These are phyloP conservation scores for Aureobasidium zeae DNA, from an alignment of 2,329 filamentous ascomycete species.

Conservation along the genomic window DNA sequence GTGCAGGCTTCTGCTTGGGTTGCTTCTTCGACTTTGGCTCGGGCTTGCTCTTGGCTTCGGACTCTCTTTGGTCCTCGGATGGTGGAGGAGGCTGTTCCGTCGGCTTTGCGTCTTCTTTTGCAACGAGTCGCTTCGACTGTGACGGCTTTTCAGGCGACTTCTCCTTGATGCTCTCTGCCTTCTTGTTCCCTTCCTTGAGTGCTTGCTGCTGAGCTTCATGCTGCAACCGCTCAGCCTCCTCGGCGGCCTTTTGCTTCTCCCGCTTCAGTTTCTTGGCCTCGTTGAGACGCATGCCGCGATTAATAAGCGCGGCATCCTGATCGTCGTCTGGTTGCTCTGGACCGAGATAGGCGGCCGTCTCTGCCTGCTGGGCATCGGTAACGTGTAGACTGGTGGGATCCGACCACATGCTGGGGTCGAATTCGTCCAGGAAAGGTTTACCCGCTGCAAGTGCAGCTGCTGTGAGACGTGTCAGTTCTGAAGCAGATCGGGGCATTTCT, in stretches of 20 bases:
- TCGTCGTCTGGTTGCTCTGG: slow-evolving; percentile 23
- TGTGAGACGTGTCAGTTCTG: slow-evolving; percentile 35
- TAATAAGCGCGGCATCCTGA: slow-evolving; percentile 53
- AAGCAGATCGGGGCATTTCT: slow-evolving; percentile 24
- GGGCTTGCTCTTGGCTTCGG: not conserved
- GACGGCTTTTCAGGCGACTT: slow-evolving; percentile 1
- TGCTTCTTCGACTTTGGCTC: slow-evolving; percentile 6
- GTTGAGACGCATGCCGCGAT: slow-evolving; percentile 69
- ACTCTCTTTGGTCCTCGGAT: not conserved
- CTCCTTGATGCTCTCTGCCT: slow-evolving; percentile 5
- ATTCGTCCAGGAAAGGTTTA: slow-evolving; percentile 53
- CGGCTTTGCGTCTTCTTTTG: not conserved
- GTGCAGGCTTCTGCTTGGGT: not conserved
- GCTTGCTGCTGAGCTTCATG: not conserved
- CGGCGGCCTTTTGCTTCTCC: slow-evolving; percentile 36
- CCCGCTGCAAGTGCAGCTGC: slow-evolving; percentile 58
- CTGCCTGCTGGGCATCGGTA: slow-evolving; percentile 27
- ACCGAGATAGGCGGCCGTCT: slow-evolving; percentile 27
- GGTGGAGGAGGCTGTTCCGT: not conserved
- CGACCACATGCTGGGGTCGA: slow-evolving; percentile 23
- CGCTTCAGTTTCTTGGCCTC: slow-evolving; percentile 67
- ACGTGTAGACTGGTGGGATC: slow-evolving; percentile 29
- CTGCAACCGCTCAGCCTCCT: not conserved
- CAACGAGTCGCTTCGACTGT: too few species aligned
- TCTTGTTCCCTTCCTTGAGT: slow-evolving; percentile 1